A percentile compares a stretch with the other conserved stretches of the same genome.
Evolutionary conservation across 345 rosid species (phyloP).

Genomic region (Odontarrhena argentea): DNA sequence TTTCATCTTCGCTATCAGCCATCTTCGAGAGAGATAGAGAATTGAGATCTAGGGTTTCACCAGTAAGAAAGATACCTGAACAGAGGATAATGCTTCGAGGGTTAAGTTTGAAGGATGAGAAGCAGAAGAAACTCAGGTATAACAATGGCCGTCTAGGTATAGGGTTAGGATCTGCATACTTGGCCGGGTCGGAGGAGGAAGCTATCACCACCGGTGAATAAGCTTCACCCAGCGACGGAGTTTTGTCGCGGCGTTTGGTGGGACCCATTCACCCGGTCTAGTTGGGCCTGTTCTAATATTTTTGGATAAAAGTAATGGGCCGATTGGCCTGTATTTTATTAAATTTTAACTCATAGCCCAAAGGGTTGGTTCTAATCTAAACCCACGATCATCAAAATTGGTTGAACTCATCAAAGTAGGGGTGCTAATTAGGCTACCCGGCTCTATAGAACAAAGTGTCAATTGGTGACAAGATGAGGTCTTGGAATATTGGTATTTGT

Average conservation of each 20-base stretch:
- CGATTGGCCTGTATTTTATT: background rate
- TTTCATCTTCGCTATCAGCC: conserved; percentile 81
- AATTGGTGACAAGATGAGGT: no score
- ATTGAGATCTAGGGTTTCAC: conserved; percentile 35
- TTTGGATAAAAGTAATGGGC: background rate
- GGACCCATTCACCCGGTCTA: conserved; percentile 8
- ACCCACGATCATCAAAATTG: background rate
- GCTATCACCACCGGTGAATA: conserved; percentile 41
- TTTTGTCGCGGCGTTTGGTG: conserved; percentile 36
- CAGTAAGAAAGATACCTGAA: conserved; percentile 20
- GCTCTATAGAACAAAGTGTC: no score
- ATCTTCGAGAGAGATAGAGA: conserved; percentile 44
- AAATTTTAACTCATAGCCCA: background rate
- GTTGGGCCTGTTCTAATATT: background rate
- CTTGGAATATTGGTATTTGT: no score
- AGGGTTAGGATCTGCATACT: conserved; percentile 20
- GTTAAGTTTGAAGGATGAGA: background rate
- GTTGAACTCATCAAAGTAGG: no score
- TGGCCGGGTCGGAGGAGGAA: conserved; percentile 31
- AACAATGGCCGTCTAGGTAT: conserved; percentile 32
- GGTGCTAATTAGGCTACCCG: no score
- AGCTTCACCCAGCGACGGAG: conserved; percentile 32
- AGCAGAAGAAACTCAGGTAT: background rate
- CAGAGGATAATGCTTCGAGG: background rate
- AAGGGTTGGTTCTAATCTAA: background rate